Conservation (phyloP, 176 grass and related monocot genomes). For the Musa acuminata region DNA sequence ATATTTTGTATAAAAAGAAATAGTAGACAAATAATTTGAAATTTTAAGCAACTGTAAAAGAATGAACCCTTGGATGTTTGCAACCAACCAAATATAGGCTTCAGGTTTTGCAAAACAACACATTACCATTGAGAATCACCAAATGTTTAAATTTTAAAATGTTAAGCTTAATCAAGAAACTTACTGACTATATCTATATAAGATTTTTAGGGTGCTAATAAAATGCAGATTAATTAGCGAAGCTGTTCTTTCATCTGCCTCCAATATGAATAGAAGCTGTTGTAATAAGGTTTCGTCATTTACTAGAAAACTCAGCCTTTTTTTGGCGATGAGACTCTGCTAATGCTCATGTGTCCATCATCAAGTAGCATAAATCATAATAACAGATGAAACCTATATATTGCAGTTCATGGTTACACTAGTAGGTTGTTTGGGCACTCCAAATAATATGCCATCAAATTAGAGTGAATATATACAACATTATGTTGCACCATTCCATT, state of each 20-base stretch:
- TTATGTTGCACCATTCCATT: not conserved
- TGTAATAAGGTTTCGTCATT: not conserved
- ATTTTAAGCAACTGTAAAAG: not conserved
- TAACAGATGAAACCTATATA: not conserved
- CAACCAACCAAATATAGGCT: not conserved
- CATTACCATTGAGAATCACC: not conserved
- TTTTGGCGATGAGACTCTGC: not conserved
- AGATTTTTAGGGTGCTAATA: not conserved
- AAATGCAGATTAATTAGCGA: not conserved
- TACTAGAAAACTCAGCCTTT: not conserved
- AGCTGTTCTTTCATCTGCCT: not conserved
- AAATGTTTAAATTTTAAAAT: too few relatives aligned
- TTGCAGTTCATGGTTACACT: not conserved
- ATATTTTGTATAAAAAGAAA: not conserved
- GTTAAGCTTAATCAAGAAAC: too few relatives aligned
- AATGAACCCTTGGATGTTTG: not conserved
- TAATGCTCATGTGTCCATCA: too few relatives aligned
- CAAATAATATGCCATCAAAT: not conserved
- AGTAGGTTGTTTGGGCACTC: not conserved
- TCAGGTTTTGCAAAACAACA: not conserved
- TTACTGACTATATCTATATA: not conserved
- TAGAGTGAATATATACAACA: not conserved
- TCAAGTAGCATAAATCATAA: not conserved
- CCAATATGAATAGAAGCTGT: not conserved
- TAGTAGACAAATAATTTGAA: not conserved